Conservation (phyloP, 495 filamentous ascomycete species). For the Neurospora cerealis region DNA sequence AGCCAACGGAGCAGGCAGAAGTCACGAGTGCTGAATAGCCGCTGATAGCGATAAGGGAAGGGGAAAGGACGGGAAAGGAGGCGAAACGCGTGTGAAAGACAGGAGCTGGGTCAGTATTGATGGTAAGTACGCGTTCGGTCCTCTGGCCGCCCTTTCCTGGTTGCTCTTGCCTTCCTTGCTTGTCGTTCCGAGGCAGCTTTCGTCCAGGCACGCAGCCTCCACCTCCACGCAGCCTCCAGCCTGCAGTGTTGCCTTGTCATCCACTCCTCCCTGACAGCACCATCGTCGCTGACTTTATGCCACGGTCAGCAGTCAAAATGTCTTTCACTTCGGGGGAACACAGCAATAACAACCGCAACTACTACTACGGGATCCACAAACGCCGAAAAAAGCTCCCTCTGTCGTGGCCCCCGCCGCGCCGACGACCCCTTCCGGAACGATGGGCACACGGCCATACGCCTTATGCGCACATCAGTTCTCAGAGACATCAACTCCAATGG, state of each 20-base stretch:
- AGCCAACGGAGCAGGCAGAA: background rate
- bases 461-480: background rate
- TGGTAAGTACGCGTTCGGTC: background rate
- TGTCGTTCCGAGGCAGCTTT: background rate
- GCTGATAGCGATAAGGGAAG: background rate
- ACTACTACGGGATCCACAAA: background rate
- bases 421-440: background rate
- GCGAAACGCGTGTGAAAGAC: background rate
- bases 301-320: background rate
- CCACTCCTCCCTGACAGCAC: background rate
- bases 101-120: background rate
- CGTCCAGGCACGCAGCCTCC: background rate
- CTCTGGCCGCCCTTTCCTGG: background rate
- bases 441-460: background rate
- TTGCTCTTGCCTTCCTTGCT: background rate
- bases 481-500: background rate
- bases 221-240: background rate
- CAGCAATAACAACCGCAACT: background rate
- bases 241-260: background rate
- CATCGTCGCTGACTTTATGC: background rate
- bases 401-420: background rate
- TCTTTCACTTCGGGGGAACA: background rate
- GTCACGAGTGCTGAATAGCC: background rate
- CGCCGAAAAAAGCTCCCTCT: background rate
- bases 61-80: background rate